phyloP scores from a whole-genome alignment of 345 rosid species.

The Brassica rapa region DNA sequence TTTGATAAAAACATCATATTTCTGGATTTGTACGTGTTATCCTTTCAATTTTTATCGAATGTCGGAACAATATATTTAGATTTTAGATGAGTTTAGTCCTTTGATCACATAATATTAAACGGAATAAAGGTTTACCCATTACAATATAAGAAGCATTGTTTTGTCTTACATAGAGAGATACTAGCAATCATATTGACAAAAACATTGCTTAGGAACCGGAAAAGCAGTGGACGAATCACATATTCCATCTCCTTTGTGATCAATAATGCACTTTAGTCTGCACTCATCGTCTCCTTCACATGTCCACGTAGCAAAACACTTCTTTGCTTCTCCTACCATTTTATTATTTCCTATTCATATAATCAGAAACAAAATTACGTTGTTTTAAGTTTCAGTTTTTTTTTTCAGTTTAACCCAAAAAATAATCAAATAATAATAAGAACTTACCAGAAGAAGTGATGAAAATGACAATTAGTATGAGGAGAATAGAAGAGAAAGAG shows the following conservation, averaged over 20 bases:
- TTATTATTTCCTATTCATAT: not conserved
- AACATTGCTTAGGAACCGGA: not conserved
- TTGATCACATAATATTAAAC: not conserved
- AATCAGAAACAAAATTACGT: not conserved
- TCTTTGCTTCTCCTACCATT: constrained; percentile 1
- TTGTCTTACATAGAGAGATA: not conserved
- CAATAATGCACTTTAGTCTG: not conserved
- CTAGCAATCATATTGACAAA: not conserved
- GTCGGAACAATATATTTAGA: not conserved
- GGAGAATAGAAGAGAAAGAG: not conserved
- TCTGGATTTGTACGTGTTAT: too few species aligned
- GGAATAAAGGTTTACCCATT: not conserved
- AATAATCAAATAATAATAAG: not conserved
- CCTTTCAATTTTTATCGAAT: not conserved
- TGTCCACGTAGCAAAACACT: not conserved
- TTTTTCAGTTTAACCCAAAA: not conserved
- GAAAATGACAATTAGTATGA: not conserved
- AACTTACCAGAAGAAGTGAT: not conserved
- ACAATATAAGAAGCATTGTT: not conserved
- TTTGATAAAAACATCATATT: not conserved
- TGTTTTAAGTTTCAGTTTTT: not conserved
- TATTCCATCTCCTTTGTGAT: not conserved
- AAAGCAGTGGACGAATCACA: not conserved
- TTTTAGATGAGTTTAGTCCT: not conserved
- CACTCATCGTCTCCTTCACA: not conserved